Conservation (phyloP, 2,329 filamentous ascomycete genomes). For the Cercospora beticola region DNA sequence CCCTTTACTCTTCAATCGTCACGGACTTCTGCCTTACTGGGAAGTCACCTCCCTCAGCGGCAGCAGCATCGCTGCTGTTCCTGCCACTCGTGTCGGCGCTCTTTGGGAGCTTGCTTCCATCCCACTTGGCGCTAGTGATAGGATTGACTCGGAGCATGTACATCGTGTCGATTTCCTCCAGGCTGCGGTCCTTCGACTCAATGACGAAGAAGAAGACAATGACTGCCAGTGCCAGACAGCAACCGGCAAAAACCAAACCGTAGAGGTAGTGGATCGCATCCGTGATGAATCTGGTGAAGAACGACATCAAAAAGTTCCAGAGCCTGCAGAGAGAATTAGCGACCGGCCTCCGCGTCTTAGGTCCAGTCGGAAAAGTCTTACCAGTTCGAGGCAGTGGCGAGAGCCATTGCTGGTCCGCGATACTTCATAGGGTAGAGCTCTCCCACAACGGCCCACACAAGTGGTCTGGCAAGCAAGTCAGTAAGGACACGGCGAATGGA, state of each 20-base stretch:
- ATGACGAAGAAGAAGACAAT: conserved; percentile 44
- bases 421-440: conserved; percentile 41
- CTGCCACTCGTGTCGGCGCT: conserved; percentile 28
- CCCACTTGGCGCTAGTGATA: conserved; percentile 35
- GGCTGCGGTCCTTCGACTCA: conserved; percentile 39
- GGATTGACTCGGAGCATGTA: conserved; percentile 40
- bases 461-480: conserved; percentile 15
- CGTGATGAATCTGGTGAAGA: conserved; percentile 43
- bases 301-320: conserved; percentile 37
- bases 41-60: conserved; percentile 15
- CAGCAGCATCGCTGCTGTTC: conserved; percentile 24
- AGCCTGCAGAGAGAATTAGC: conserved; percentile 12
- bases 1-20: conserved; percentile 24
- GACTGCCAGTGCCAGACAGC: conserved; percentile 36
- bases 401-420: conserved; percentile 46
- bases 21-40: conserved; percentile 22
- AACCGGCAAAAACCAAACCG: conserved; percentile 43
- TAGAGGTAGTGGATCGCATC: conserved; percentile 42
- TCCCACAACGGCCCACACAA: conserved; percentile 39
- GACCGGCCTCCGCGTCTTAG: background rate
- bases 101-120: conserved; percentile 34
- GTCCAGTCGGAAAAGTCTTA: background rate
- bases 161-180: conserved; percentile 46
- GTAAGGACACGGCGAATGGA: background rate
- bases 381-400: conserved; percentile 49